A percentile compares a stretch with the other conserved stretches of the same genome.
These are phyloP conservation scores for Eremochloa ophiuroides DNA, from an alignment of 176 grass and related monocot species.

Conservation along the genomic window DNA sequence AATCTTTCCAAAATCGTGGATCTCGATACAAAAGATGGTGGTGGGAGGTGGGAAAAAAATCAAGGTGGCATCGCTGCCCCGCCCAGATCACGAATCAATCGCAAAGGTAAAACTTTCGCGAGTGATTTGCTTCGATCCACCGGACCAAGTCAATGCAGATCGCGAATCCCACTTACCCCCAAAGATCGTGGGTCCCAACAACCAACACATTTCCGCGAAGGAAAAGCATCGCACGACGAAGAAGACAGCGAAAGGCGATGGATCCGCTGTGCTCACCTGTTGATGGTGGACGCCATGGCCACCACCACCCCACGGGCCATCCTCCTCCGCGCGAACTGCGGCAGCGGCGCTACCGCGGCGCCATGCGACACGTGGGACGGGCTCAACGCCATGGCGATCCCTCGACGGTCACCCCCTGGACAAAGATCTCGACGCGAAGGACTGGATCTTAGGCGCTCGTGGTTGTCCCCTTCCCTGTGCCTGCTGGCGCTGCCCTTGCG, in stretches of 20 bases:
- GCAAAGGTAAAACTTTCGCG: not conserved
- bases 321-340: conserved; percentile 22
- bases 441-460: conserved; percentile 30
- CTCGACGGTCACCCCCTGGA: not conserved
- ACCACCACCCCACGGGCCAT: conserved; percentile 24
- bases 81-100: not conserved
- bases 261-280: conserved; percentile 36
- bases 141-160: not conserved
- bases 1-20: conserved; percentile 4
- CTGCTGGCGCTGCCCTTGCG: not conserved
- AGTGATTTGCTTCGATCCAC: conserved; percentile 23
- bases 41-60: not conserved
- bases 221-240: not conserved
- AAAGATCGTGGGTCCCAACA: not conserved
- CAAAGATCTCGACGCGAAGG: conserved; percentile 19
- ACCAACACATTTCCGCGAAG: not conserved
- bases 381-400: conserved; percentile 39
- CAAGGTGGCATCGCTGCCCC: not conserved
- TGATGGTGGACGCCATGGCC: conserved; percentile 54
- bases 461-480: not conserved
- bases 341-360: conserved; percentile 18
- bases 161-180: conserved; percentile 21
- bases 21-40: not conserved
- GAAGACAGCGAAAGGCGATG: not conserved
- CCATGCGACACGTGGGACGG: conserved; percentile 19